Conservation (phyloP, 495 filamentous ascomycete genomes). For the Penicillium lagena region DNA sequence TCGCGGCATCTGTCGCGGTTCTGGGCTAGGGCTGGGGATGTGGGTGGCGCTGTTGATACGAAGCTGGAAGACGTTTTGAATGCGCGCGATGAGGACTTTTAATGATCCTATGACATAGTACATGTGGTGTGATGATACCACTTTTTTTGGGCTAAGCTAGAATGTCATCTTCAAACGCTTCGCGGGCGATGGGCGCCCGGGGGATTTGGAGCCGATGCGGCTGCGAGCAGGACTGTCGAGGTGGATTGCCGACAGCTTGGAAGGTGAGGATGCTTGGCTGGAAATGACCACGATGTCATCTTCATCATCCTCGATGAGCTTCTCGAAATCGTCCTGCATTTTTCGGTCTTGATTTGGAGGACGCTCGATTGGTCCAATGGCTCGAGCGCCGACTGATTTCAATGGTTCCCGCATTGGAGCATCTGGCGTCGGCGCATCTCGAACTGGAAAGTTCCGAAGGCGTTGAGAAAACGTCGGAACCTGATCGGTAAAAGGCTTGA, state of each 20-base stretch:
- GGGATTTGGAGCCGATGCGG: neutral
- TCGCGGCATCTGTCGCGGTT: constrained; percentile 90
- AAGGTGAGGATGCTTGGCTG: constrained; percentile 6
- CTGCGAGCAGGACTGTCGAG: constrained; percentile 8
- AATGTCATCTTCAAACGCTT: constrained; percentile 1
- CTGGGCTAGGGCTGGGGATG: constrained; percentile 74
- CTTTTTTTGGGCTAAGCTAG: neutral
- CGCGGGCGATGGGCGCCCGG: constrained; percentile 2
- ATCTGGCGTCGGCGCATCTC: neutral
- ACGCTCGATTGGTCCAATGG: too few relatives aligned
- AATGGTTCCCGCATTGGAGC: neutral
- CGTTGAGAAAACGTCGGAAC: too few relatives aligned
- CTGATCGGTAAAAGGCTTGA: too few relatives aligned
- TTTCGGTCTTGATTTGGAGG: neutral
- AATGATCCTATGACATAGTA: constrained; percentile 3
- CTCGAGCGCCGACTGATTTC: too few relatives aligned
- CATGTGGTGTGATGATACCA: neutral
- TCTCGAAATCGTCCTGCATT: constrained; percentile 1
- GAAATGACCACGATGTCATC: neutral
- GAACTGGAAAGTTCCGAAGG: too few relatives aligned
- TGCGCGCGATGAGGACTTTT: constrained; percentile 29
- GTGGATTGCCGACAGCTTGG: constrained; percentile 9
- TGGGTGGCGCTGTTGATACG: constrained; percentile 51
- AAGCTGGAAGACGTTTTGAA: constrained; percentile 47
- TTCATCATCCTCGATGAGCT: constrained; percentile 4